Evolutionary conservation across 192 early-diverging fungal species (phyloP), one percentile per base, ranked within the genome.

Genomic region (Glomus cerebriforme): DNA sequence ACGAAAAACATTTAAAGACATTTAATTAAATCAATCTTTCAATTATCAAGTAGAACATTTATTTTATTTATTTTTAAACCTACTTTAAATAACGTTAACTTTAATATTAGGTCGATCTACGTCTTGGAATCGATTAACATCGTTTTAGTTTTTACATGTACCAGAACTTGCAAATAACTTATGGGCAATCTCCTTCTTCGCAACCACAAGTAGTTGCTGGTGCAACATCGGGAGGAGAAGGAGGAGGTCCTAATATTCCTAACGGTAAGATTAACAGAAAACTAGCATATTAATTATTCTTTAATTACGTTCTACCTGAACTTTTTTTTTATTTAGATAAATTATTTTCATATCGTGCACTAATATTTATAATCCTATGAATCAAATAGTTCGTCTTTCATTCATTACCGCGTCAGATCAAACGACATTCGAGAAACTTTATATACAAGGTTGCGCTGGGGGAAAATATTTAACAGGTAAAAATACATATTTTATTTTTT

Each of bases 401-500:
- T 86, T 86, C 65, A 79, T 86, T 27, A 78, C 81, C 29, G 79
- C 72, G 19, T 45, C 73, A 22, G 85, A 86, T 78, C 85, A 86
- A 73, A 47, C 60, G 15, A 82, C 77, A 63, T 86, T 85, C 49
- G 85, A 86, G 71, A 37, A 77, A 22, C 66, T 86, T 1, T 86
- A 83, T 71, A 29, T 67, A 9, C 73, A 79, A 65, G 75, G 72
- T 24, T 43, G 72, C 19, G 31, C 66, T 7, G 83, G 73, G 1
- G 81, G 83, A 54, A 79, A 60, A 29, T n/a, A n/a, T 4, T 26
- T 24, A 45, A 71, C 68, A 59, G 54, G 10, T 47, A 59, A 24
- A 35, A 45, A 4, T 35, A 32, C 32, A 3, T 17, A 24, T 17
- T 6, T 66, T 7, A 66, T 66, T 66, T 66, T 65, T 31, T 35